Evolutionary conservation across 2,329 filamentous ascomycete species (phyloP), one percentile per base, ranked within the genome.

Genomic region (Westerdykella sp.): DNA sequence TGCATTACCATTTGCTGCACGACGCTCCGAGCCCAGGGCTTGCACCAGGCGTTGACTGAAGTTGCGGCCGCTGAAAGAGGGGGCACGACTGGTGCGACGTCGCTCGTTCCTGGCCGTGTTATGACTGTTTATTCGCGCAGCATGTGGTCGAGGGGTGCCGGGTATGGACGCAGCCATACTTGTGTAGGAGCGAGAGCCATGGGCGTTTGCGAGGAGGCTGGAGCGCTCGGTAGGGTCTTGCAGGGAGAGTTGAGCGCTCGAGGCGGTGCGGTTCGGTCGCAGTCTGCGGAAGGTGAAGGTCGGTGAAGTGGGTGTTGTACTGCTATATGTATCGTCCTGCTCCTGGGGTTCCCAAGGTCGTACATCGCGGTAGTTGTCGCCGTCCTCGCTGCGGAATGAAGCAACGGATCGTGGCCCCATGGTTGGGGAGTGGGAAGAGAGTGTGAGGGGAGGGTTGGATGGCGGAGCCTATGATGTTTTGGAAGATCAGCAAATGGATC

Each of bases 11-110:
- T 62, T 43, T 18, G 48, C 49, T 57, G 55, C 62, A 56, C 75
- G 77, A 49, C 74, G 72, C 73, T 56, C 77, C 81, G 45, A 69
- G 40, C 53, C 60, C 52, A 86, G 71, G 41, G 79, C 83, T 46
- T 76, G 77, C 46, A 78, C 77, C 18, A 86, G 71, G 14, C 84
- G 56, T 50, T 63, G 57, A 39, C 65, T 67, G 44, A 69, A 69
- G 15, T 55, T 54, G 31, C 53, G 58, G 32, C 32, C 32, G 41
- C 53, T 65, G 50, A 66, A 58, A 15, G 65, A 67, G 11, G 53
- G 59, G 9, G 56, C 44, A 23, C 63, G 57, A 44, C 65, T 65
- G 32, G 59, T 51, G 6, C 59, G 56, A 54, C 63, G 53, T 16
- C 63, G 55, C 34, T 44, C 16, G 35, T 37, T 59, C 48, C 56